Evolutionary conservation across 176 grass and related monocot species (phyloP).

Genomic region (Aegilops sharonensis): DNA sequence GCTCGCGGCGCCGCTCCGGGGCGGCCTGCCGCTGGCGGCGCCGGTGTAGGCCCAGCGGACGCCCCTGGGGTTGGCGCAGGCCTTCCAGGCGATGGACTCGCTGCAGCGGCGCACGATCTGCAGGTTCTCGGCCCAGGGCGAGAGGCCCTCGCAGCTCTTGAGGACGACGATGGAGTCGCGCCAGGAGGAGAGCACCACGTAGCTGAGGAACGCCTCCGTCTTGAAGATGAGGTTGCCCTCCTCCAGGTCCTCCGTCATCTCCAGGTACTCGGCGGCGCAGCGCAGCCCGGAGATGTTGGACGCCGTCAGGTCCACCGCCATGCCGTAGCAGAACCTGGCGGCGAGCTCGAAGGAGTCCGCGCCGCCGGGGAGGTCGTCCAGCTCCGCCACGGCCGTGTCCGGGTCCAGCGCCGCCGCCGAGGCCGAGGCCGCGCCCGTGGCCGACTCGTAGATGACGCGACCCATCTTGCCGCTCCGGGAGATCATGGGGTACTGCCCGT

Average conservation of each 20-base stretch:
- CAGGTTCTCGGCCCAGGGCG: constrained; percentile 96
- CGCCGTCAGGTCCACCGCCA: constrained; percentile 89
- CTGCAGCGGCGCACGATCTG: constrained; percentile 94
- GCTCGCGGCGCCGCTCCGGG: constrained; percentile 30
- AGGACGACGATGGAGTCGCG: constrained; percentile 87
- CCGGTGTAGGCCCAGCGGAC: constrained; percentile 92
- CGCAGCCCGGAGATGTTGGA: constrained; percentile 89
- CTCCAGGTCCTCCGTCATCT: constrained; percentile 99
- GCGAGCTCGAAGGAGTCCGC: constrained; percentile 78
- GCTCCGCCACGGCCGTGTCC: constrained; percentile 44
- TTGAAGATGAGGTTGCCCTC: constrained; percentile 99
- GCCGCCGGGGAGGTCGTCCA: constrained; percentile 73
- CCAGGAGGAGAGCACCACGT: constrained; percentile 96
- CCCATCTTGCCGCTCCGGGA: constrained; percentile 87
- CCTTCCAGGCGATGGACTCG: constrained; percentile 99
- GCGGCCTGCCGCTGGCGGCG: background rate
- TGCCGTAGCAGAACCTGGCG: constrained; percentile 92
- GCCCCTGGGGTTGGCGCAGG: constrained; percentile 84
- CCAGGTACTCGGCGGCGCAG: constrained; percentile 88
- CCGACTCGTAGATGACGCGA: constrained; percentile 67
- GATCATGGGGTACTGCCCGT: constrained; percentile 77
- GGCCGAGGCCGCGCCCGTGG: background rate
- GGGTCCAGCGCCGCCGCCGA: background rate
- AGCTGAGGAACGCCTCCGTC: constrained; percentile 97
- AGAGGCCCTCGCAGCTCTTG: constrained; percentile 91